phyloP scores from a whole-genome alignment of 176 grass and related monocot genomes.

The Aegilops umbellulata region DNA sequence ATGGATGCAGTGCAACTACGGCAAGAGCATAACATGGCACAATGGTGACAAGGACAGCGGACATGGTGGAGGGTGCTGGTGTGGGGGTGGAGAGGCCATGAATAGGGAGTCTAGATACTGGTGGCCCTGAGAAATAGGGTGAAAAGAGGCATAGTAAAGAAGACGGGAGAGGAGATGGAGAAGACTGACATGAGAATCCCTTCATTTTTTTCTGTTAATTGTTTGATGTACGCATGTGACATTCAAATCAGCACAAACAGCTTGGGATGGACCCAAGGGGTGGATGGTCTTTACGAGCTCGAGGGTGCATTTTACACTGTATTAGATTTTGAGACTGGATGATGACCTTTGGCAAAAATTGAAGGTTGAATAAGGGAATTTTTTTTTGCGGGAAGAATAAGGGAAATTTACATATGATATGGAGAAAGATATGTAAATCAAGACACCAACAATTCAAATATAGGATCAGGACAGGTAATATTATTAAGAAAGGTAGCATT shows the following conservation, averaged over 20 bases:
- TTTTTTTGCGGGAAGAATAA: no score
- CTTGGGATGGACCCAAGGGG: background rate
- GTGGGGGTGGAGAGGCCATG: background rate
- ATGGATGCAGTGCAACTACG: background rate
- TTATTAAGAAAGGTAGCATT: conserved; percentile 9
- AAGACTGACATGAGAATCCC: background rate
- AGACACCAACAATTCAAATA: background rate
- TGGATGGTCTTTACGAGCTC: background rate
- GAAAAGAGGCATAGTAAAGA: background rate
- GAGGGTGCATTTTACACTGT: background rate
- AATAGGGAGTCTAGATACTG: background rate
- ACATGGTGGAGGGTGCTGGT: background rate
- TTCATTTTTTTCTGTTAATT: background rate
- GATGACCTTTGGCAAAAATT: background rate
- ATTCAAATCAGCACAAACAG: background rate
- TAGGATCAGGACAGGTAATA: background rate
- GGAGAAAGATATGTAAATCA: background rate
- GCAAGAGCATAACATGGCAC: background rate
- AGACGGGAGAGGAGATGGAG: background rate
- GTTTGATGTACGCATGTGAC: background rate
- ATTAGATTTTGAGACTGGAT: background rate
- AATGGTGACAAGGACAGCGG: background rate
- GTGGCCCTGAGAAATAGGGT: background rate
- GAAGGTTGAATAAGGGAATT: background rate
- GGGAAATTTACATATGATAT: background rate